Evolutionary conservation across 805 yeast species (phyloP).

Genomic region (Zygotorulaspora florentina): DNA sequence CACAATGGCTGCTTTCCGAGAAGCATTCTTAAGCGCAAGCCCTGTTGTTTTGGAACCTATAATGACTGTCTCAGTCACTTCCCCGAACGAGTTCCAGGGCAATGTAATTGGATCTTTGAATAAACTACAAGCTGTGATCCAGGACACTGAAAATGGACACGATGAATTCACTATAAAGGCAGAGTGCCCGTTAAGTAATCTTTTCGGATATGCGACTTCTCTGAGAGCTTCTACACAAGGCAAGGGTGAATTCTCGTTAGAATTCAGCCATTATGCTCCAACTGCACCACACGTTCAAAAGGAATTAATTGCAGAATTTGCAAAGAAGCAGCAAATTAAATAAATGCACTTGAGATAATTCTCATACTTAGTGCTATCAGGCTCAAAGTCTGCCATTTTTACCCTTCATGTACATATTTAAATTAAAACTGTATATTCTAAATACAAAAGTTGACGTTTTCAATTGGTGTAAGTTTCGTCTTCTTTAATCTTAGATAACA

Average conservation of each 20-base stretch:
- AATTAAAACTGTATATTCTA: slow-evolving; percentile 15
- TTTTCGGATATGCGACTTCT: slow-evolving; percentile 95
- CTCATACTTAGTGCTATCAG: background rate
- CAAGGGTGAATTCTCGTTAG: slow-evolving; percentile 95
- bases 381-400: background rate
- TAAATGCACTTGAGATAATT: slow-evolving; percentile 7
- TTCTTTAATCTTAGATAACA: slow-evolving; percentile 69
- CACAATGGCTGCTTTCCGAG: slow-evolving; percentile 84
- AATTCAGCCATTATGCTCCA: slow-evolving; percentile 88
- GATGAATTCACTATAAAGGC: slow-evolving; percentile 93
- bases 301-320: slow-evolving; percentile 80
- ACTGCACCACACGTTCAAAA: slow-evolving; percentile 86
- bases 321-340: slow-evolving; percentile 50
- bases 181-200: slow-evolving; percentile 91
- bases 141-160: slow-evolving; percentile 88
- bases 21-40: slow-evolving; percentile 76
- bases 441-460: slow-evolving; percentile 2
- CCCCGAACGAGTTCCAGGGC: slow-evolving; percentile 97
- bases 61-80: slow-evolving; percentile 88
- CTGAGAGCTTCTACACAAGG: slow-evolving; percentile 98
- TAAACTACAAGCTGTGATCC: slow-evolving; percentile 86
- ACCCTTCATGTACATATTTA: slow-evolving; percentile 9
- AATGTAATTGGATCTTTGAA: slow-evolving; percentile 84
- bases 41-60: slow-evolving; percentile 95
- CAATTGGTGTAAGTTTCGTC: slow-evolving; percentile 37